Evolutionary conservation across 805 yeast genomes (phyloP).

Genomic region (Tetrapisispora namnaoensis): DNA sequence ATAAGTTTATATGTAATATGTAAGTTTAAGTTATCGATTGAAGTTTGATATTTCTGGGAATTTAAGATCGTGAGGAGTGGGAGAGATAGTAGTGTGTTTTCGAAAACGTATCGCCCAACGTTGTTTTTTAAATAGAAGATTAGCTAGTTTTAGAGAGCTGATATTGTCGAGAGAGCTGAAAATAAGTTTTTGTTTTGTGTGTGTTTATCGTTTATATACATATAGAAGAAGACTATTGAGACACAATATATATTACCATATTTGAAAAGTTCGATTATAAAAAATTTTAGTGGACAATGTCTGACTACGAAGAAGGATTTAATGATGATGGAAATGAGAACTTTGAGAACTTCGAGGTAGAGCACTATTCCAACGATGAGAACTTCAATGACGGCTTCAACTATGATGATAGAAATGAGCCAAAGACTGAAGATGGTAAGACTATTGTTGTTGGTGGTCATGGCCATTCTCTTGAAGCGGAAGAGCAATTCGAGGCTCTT

Average conservation of each 20-base stretch:
- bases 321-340: slow-evolving; percentile 56
- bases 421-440: slow-evolving; percentile 53
- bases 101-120: too few species aligned
- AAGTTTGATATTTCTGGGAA: too few species aligned
- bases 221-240: too few species aligned
- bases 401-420: slow-evolving; percentile 15
- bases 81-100: too few species aligned
- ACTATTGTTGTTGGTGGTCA: slow-evolving; percentile 62
- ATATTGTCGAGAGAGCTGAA: too few species aligned
- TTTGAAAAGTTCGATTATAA: not conserved
- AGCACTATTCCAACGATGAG: slow-evolving; percentile 70
- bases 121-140: too few species aligned
- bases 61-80: too few species aligned
- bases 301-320: slow-evolving; percentile 51
- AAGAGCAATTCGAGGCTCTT: slow-evolving; percentile 25
- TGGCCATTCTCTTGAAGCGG: slow-evolving; percentile 45
- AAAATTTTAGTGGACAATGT: slow-evolving; percentile 29
- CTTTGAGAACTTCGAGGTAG: slow-evolving; percentile 77
- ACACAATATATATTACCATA: not conserved
- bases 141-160: too few species aligned
- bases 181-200: too few species aligned
- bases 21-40: too few species aligned
- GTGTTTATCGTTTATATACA: too few species aligned
- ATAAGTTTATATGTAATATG: too few species aligned
- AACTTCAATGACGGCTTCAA: slow-evolving; percentile 30